Evolutionary conservation across 2,329 filamentous ascomycete species (phyloP), one percentile per base, ranked within the genome.

Genomic region (Cladosporium sp.): DNA sequence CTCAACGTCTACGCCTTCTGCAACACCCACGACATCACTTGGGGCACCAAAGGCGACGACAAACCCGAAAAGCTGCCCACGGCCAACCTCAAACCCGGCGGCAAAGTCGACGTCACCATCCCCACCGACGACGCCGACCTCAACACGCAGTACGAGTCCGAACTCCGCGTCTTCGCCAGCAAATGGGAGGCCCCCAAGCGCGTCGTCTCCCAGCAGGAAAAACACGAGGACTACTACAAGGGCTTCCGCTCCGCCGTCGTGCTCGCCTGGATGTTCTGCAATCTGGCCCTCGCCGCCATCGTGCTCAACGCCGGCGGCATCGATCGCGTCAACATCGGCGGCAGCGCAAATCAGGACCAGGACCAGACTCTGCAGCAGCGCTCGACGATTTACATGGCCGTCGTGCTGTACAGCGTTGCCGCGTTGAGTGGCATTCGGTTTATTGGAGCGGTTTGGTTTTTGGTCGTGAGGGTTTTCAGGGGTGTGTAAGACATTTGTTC

Each of bases 1-100:
- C 83, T 98, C 62, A 98, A 97, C 75, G 93, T 98, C 51, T 98
- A 97, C 71, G 92, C 92, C 54, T 98, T 98, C 72, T 97, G 91
- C 73, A 96, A 96, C 72, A 95, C 91, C 20, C 91, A 96, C 77
- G 91, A 96, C 65, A 93, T 96, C 57, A 94, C 91, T 3, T 96
- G 91, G 91, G 91, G 91, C 63, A 98, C 93, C 36, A 98, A 97
- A 71, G 93, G 93, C 61, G 93, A 97, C 67, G 92, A 96, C 72
- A 96, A 95, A 69, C 79, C 92, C 6, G 90, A 95, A 61, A 91
- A 92, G 64, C 80, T 96, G 47, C 88, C 89, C 1, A 88, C 84
- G 0, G 92, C 93, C 59, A 91, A 84, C 59, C 85, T 91, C 48
- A 95, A 96, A 68, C 87, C 94, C 38, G 92, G 89, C 58, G 93